Conservation (phyloP, 2,329 filamentous ascomycete species). For the Cordyceps farinosa region DNA sequence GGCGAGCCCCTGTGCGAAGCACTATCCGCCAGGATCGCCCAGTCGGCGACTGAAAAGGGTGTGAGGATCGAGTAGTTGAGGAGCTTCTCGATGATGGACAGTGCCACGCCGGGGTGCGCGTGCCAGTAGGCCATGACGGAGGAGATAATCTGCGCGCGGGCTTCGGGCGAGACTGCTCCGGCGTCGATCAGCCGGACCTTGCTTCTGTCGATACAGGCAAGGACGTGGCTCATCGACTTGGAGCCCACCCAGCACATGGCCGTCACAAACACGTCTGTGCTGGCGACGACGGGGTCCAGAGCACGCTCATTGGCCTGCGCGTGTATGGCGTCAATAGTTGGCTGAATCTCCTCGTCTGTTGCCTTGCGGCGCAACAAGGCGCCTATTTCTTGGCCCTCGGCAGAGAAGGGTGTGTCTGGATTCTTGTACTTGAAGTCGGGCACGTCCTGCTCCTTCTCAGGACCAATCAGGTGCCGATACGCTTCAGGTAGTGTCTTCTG, state of each 20-base stretch:
- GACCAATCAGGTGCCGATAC: constrained; percentile 76
- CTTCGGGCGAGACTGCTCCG: constrained; percentile 68
- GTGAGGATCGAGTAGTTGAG: constrained; percentile 95
- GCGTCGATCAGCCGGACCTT: constrained; percentile 83
- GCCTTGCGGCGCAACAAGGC: constrained; percentile 79
- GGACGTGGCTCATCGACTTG: constrained; percentile 92
- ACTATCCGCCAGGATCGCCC: constrained; percentile 66
- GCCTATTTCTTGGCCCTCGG: constrained; percentile 79
- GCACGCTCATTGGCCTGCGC: constrained; percentile 67
- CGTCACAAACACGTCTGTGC: constrained; percentile 90
- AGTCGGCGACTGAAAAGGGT: constrained; percentile 80
- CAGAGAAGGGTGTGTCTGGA: constrained; percentile 74
- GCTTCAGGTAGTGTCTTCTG: constrained; percentile 85
- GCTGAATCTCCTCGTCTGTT: constrained; percentile 79
- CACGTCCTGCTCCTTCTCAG: constrained; percentile 91
- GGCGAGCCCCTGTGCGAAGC: constrained; percentile 50
- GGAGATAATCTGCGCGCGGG: constrained; percentile 82
- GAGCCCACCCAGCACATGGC: constrained; percentile 90
- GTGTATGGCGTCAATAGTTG: constrained; percentile 75
- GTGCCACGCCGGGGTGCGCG: constrained; percentile 84
- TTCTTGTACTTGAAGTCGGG: constrained; percentile 89
- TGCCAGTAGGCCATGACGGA: constrained; percentile 92
- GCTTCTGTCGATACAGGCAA: constrained; percentile 92
- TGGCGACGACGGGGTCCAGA: constrained; percentile 76
- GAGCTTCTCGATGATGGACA: constrained; percentile 92